Percentiles rank a stretch among this genome's conserved stretches.
phyloP scores from a whole-genome alignment of 164 flowering plant species.

The grape (Vitis vinifera) region ASM3070453v1 NC_081805.1:27478001-27478500 shows the following conservation, averaged over 20 bases:
- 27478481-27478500: constrained; percentile 8
- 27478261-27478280: constrained; percentile 63
- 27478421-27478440: constrained; percentile 13
- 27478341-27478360: not conserved
- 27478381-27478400: no score
- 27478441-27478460: constrained; percentile 14
- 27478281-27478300: constrained; percentile 34
- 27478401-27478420: constrained; percentile 6
- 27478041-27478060: constrained; percentile 17
- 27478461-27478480: no score
- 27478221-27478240: constrained; percentile 28
- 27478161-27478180: constrained; percentile 37
- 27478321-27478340: constrained; percentile 1
- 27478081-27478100: constrained; percentile 12
- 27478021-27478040: constrained; percentile 4
- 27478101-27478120: constrained; percentile 10
- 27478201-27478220: constrained; percentile 16
- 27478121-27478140: constrained; percentile 21
- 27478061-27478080: constrained; percentile 18
- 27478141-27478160: constrained; percentile 25
- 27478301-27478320: constrained; percentile 33
- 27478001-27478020: not conserved
- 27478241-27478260: constrained; percentile 40
- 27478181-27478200: constrained; percentile 33
- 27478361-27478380: not conserved